Evolutionary conservation across 495 filamentous ascomycete species (phyloP), one percentile per base, ranked within the genome.

Genomic region (Venustampulla echinocandica): DNA sequence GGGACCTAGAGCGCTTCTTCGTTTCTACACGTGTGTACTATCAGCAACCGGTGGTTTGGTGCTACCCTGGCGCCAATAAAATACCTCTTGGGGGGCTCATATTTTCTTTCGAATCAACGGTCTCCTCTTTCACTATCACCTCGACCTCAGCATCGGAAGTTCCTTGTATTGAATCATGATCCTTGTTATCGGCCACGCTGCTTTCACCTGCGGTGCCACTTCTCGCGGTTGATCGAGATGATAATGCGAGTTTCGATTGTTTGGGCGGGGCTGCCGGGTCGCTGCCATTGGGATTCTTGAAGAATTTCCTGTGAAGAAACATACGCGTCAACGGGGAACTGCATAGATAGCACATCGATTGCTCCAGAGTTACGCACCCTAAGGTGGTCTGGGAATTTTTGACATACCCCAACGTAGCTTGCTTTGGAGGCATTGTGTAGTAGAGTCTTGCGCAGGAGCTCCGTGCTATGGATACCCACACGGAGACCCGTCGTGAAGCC

Each of bases 401-500:
- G 36, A 93, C 90, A 71, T 95, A 97, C 90, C 87, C 87, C 60
- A 97, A 64, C 30, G 88, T 95, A 57, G 84, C 78, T 73, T 97
- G 90, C 61, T 89, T 95, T 13, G 71, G 68, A 51, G 72, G 57
- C 74, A 76, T 75, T 15, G 42, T 68, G 45, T 9, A 34, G 27
- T 54, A 45, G 15, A 44, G 14, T 43, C 44, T 45, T 15, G 44
- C 13, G 13, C 47, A 24, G 19, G 38, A 18, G 10, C 7, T 55
- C 19, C 43, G 24, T 40, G 32, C 24, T 33, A 35, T 20, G 21
- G 39, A 21, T 38, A 47, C 19, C 18, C 14, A 27, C 10, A 10
- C 24, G 24, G 43, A 17, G 11, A 54, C 0, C 28, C 19, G 30
- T 44, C 36, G 46, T 35, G 53, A 56, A 53, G 56, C 56, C 56